A percentile compares a stretch with the other conserved stretches of the same genome.
Conservation (phyloP, 768 basidiomycete species). For the Rubroboletus satanas region DNA sequence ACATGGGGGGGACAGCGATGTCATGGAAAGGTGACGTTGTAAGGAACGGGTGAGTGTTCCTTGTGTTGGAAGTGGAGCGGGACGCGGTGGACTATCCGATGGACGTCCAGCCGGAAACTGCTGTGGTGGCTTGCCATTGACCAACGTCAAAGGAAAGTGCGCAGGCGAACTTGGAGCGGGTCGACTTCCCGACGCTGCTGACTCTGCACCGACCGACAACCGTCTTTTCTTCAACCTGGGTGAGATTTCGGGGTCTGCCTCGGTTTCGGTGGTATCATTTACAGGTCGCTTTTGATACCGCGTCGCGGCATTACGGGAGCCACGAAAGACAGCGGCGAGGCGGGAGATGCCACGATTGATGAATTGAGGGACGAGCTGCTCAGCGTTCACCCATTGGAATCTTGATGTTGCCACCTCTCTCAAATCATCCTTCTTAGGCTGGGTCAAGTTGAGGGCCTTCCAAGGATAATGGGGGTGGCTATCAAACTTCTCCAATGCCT, state of each 20-base stretch:
- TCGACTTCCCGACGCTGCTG: constrained; percentile 1
- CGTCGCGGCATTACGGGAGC: not conserved
- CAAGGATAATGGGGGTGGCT: constrained; percentile 24
- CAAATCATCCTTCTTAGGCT: constrained; percentile 27
- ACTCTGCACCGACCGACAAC: constrained; percentile 9
- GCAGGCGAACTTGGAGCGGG: constrained; percentile 1
- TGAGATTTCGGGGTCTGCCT: constrained; percentile 10
- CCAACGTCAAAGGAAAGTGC: constrained; percentile 16
- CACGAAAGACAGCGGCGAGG: constrained; percentile 13
- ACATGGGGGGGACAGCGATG: constrained; percentile 15
- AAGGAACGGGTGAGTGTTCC: constrained; percentile 18
- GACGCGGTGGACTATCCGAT: constrained; percentile 3
- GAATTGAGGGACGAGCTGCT: constrained; percentile 27
- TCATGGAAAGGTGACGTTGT: constrained; percentile 28
- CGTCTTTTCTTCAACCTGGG: constrained; percentile 27
- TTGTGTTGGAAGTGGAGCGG: constrained; percentile 3
- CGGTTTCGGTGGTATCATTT: constrained; percentile 7
- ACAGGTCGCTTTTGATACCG: constrained; percentile 26
- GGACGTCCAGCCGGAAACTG: constrained; percentile 28
- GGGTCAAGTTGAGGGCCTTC: constrained; percentile 19
- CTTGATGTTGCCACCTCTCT: constrained; percentile 24
- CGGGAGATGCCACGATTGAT: constrained; percentile 22
- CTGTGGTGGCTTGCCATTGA: constrained; percentile 32
- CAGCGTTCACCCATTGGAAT: constrained; percentile 32
- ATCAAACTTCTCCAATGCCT: constrained; percentile 28